Percentiles rank a stretch among this genome's conserved stretches.
These are phyloP conservation scores for Asterophora lycoperdoides DNA, from an alignment of 768 basidiomycete genomes.

Conservation along the genomic window DNA sequence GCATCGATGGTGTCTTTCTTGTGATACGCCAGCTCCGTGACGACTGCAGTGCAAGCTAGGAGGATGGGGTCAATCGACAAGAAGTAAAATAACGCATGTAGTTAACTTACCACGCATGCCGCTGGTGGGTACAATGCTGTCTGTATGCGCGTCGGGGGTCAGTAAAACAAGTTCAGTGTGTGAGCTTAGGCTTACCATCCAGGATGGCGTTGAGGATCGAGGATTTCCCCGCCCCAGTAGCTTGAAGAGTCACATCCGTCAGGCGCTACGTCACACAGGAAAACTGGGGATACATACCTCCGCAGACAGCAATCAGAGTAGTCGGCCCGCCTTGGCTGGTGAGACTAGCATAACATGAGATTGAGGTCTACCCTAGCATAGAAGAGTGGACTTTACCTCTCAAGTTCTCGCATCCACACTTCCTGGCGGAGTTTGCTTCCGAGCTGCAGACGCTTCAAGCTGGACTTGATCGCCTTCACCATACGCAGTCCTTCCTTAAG, in stretches of 20 bases:
- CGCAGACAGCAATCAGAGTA: constrained; percentile 63
- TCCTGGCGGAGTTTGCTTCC: constrained; percentile 55
- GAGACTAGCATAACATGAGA: constrained; percentile 31
- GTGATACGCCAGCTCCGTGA: constrained; percentile 59
- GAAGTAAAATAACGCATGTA: neutral
- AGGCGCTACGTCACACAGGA: neutral
- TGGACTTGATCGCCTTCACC: constrained; percentile 44
- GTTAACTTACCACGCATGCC: constrained; percentile 51
- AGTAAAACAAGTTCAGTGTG: neutral
- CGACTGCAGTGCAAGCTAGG: constrained; percentile 61
- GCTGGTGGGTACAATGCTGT: constrained; percentile 62
- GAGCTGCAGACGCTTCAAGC: constrained; percentile 40
- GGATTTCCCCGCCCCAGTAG: constrained; percentile 60
- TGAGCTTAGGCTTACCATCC: constrained; percentile 35
- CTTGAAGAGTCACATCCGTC: constrained; percentile 23
- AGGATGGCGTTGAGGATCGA: constrained; percentile 59
- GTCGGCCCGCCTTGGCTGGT: constrained; percentile 46
- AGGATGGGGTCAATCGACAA: neutral
- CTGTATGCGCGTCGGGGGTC: constrained; percentile 17
- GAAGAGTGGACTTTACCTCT: constrained; percentile 34
- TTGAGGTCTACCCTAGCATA: neutral
- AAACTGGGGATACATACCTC: constrained; percentile 34
- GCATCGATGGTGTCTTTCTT: constrained; percentile 51
- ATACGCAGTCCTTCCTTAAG: constrained; percentile 48
- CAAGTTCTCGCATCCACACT: constrained; percentile 54